phyloP scores from a whole-genome alignment of 106 monocot genomes.

The Dioscorea dumetorum region DNA sequence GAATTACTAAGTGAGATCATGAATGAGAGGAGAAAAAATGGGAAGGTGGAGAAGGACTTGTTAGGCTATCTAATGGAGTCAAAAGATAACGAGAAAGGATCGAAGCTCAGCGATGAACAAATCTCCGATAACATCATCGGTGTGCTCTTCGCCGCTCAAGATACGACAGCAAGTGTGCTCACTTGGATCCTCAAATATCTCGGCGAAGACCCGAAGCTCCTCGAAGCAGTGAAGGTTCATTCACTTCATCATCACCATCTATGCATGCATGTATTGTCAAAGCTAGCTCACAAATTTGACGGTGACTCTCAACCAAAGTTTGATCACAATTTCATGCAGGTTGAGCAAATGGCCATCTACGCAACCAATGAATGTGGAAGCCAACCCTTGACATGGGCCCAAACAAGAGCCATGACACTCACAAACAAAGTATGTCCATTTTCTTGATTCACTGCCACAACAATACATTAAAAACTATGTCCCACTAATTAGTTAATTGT shows the following conservation, averaged over 20 bases:
- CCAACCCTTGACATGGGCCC: constrained; percentile 61
- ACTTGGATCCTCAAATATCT: constrained; percentile 92
- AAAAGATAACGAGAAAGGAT: constrained; percentile 17
- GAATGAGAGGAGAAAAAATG: constrained; percentile 47
- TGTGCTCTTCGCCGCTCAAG: constrained; percentile 82
- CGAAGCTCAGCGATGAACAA: constrained; percentile 51
- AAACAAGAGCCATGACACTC: constrained; percentile 63
- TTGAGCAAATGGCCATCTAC: constrained; percentile 55
- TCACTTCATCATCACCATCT: background rate
- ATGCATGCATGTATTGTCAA: no score
- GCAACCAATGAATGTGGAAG: constrained; percentile 38
- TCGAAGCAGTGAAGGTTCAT: constrained; percentile 57
- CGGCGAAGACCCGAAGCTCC: constrained; percentile 54
- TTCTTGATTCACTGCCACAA: background rate
- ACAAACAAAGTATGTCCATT: constrained; percentile 53
- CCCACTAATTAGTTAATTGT: background rate
- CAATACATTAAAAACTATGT: background rate
- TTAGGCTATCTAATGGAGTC: constrained; percentile 46
- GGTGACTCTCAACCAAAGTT: background rate
- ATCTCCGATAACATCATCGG: constrained; percentile 88
- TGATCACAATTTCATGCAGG: constrained; percentile 25
- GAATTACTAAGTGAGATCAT: constrained; percentile 52
- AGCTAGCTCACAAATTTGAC: background rate
- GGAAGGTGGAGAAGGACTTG: constrained; percentile 32
- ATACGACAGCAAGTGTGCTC: constrained; percentile 79